phyloP scores from a whole-genome alignment of 805 yeast genomes.

The Tetrapisispora iriomotensis region DNA sequence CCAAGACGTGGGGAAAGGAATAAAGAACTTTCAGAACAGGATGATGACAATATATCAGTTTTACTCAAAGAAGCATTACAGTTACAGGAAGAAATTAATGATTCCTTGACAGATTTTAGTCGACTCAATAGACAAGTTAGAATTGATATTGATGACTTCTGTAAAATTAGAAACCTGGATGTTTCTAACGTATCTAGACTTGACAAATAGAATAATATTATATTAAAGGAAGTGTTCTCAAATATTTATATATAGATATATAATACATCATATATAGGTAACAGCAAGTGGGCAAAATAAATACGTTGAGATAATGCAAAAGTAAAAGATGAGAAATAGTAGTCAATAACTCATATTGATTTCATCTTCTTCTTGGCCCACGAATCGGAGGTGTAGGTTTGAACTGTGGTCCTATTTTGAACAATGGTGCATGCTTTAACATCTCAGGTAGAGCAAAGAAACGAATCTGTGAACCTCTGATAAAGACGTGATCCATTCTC shows the following conservation, averaged over 20 bases:
- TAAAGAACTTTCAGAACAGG: not conserved
- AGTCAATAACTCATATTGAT: not conserved
- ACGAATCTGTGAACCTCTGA: slow-evolving; percentile 84
- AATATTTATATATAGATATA: too few relatives aligned
- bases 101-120: slow-evolving; percentile 12
- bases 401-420: slow-evolving; percentile 43
- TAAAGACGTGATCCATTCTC: slow-evolving; percentile 74
- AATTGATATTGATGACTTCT: slow-evolving; percentile 24
- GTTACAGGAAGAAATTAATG: slow-evolving; percentile 22
- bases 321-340: too few relatives aligned
- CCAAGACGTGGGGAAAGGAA: not conserved
- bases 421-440: slow-evolving; percentile 80
- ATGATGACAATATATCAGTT: not conserved
- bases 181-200: not conserved
- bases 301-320: too few relatives aligned
- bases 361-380: slow-evolving; percentile 39
- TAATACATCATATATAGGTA: too few relatives aligned
- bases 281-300: not conserved
- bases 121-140: slow-evolving; percentile 18
- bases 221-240: too few relatives aligned
- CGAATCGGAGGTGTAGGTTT: slow-evolving; percentile 67
- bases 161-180: slow-evolving; percentile 6
- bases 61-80: slow-evolving; percentile 7
- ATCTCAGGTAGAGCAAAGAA: slow-evolving; percentile 84
- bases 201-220: too few relatives aligned